phyloP scores from a whole-genome alignment of 345 rosid species.

The Linum trigynum region DNA sequence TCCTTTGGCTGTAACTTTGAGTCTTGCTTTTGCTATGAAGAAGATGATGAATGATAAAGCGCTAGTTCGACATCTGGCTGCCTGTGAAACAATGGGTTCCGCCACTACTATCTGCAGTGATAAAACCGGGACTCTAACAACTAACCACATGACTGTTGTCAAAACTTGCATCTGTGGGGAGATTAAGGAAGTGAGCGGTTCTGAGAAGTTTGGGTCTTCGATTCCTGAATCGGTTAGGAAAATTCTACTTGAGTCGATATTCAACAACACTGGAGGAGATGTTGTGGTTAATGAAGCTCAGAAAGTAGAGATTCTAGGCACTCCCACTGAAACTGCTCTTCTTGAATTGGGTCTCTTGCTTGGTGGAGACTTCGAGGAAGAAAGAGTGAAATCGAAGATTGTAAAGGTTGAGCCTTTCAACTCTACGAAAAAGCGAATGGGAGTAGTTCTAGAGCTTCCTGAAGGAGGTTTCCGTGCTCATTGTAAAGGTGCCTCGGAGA shows the following conservation, averaged over 20 bases:
- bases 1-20: conserved; percentile 11
- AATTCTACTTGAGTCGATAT: conserved; percentile 66
- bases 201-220: conserved; percentile 36
- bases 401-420: conserved; percentile 89
- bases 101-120: conserved; percentile 13
- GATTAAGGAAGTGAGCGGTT: conserved; percentile 29
- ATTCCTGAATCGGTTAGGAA: conserved; percentile 46
- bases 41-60: conserved; percentile 12
- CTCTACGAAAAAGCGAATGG: conserved; percentile 82
- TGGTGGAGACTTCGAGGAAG: conserved; percentile 65
- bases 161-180: conserved; percentile 11
- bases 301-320: conserved; percentile 75
- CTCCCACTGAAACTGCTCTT: conserved; percentile 91
- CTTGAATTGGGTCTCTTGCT: conserved; percentile 74
- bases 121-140: conserved; percentile 9
- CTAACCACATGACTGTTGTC: conserved; percentile 10
- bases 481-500: conserved; percentile 89
- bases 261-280: conserved; percentile 87
- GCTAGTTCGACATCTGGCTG: conserved; percentile 10
- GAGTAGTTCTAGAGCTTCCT: conserved; percentile 66
- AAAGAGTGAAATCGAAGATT: conserved; percentile 36
- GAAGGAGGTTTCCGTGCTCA: conserved; percentile 52
- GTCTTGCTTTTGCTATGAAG: conserved; percentile 13
- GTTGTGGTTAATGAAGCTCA: conserved; percentile 45
- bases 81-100: conserved; percentile 10